Base-by-base conservation (phyloP, 2,329 filamentous ascomycete species). In the Leptographium wingfieldii region DNA sequence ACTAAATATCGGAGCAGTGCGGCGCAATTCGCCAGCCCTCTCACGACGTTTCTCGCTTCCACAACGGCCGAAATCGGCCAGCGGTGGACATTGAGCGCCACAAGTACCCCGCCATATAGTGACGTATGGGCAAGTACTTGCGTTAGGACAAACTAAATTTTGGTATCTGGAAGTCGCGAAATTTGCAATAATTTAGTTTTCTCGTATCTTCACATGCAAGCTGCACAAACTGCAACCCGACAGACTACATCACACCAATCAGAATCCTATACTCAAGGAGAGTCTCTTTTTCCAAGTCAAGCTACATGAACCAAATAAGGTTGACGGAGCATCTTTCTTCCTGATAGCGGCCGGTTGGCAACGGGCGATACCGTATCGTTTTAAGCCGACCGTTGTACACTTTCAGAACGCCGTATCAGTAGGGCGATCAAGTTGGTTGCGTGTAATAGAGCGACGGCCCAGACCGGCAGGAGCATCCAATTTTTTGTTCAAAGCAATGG, bases 61-160 rank as follows among this genome's bases (percentile, higher is more conserved):
- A 35, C 1, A 19, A 16, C 33, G 25, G 61, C 63, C 61, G 63
- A 63, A 16, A 64, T 64, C 63, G 61, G 63, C 52, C 63, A 56
- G 38, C 40, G 14, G 38, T 29, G 27, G 33, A 33, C n/a, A 22
- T 58, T 22, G 19, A 19, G 9, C 31, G 40, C 51, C 31, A 49
- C 56, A 64, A 55, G 61, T 63, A 61, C 63, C 63, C 63, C 63
- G 56, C 63, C 61, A 52, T 59, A 57, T 40, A 61, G 19, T 35
- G 35, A 52, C 49, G 61, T 58, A 49, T 51, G 43, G 31, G 12
- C 27, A 49, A 55, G 43, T 63, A 63, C 63, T 54, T 59, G 56
- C 52, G 27, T 31, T 14, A 56, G 29, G 11, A 40, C 54, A 29
- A 55, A 14, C 52, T 22, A 54, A 38, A 27, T 40, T 56, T 31